Evolutionary conservation across 2,329 filamentous ascomycete genomes (phyloP), one percentile per base, ranked within the genome.

Genomic region (Apiospora aurea): DNA sequence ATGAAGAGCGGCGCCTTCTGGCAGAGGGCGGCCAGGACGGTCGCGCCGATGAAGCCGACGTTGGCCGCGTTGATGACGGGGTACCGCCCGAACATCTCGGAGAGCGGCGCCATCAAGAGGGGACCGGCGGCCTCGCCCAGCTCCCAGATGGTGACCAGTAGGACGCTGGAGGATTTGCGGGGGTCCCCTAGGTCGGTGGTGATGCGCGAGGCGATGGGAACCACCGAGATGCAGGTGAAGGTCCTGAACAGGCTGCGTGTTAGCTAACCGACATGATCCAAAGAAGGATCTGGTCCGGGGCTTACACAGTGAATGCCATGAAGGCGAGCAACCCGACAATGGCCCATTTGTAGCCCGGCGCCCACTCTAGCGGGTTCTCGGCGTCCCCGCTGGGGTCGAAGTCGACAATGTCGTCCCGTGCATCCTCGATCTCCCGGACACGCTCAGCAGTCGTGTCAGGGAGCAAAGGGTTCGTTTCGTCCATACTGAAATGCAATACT

Each of bases 101-200:
- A 90, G 6, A 92, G 79, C 0, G 91, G 91, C 13, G 89, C 90
- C 76, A 91, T 88, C 44, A 91, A 80, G 0, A 88, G 80, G 0
- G 90, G 90, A 0, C 90, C 90, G 8, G 89, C 86, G 2, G 88
- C 88, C 75, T 91, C 89, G 73, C 92, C 91, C 0, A 93, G 85
- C 73, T 94, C 88, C 85, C 92, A 92, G 72, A 93, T 89, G 0
- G 91, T 93, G 11, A 94, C 90, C 70, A 94, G 89, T 64, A 95
- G 83, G 51, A 88, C 86, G 75, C 83, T 85, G 21, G 87, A 82
- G 0, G 86, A 85, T 71, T 85, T 85, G 79, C 81, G 82, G 41
- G 80, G 76, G 14, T 76, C 70, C 72, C 83, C 79, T 67, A 86
- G 82, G 72, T 90, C 87, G 1, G 80, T 75, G 29, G 87, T 84